Evolutionary conservation across 2,329 filamentous ascomycete genomes (phyloP).

Genomic region (Ciborinia camelliae): DNA sequence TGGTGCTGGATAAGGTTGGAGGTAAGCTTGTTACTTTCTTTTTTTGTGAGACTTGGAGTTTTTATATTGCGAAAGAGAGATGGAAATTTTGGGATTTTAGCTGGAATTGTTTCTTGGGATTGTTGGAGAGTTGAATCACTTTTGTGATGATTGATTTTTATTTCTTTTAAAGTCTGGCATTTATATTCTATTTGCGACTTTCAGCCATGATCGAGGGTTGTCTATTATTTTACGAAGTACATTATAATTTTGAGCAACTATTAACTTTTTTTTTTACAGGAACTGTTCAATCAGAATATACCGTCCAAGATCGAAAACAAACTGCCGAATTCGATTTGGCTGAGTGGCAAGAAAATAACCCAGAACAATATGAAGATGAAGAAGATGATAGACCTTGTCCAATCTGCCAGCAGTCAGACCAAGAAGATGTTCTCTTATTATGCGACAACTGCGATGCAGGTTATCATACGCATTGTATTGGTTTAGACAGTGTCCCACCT

Average conservation of each 20-base stretch:
- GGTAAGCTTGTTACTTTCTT: slow-evolving; percentile 53
- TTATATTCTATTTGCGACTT: not conserved
- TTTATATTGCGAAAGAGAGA: not conserved
- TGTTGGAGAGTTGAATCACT: not conserved
- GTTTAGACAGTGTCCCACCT: slow-evolving; percentile 70
- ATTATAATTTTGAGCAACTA: slow-evolving; percentile 8
- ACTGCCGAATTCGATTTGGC: slow-evolving; percentile 84
- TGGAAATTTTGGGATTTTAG: not conserved
- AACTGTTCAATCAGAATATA: slow-evolving; percentile 54
- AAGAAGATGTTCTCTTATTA: slow-evolving; percentile 80
- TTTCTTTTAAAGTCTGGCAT: not conserved
- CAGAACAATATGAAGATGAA: slow-evolving; percentile 62
- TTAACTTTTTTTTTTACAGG: slow-evolving; percentile 42
- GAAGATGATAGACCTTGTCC: slow-evolving; percentile 70
- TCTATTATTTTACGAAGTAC: not conserved
- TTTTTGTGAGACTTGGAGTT: not conserved
- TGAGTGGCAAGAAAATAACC: slow-evolving; percentile 65
- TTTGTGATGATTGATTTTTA: not conserved
- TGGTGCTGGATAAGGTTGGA: slow-evolving; percentile 75
- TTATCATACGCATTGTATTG: slow-evolving; percentile 90
- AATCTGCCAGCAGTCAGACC: slow-evolving; percentile 75
- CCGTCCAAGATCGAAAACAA: slow-evolving; percentile 80
- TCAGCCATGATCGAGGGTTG: not conserved
- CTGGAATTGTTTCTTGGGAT: not conserved
- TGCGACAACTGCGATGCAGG: slow-evolving; percentile 88